Evolutionary conservation across 148 eudicot species (phyloP), one percentile per base, ranked within the genome.

Genomic region (Arbutus unedo): DNA sequence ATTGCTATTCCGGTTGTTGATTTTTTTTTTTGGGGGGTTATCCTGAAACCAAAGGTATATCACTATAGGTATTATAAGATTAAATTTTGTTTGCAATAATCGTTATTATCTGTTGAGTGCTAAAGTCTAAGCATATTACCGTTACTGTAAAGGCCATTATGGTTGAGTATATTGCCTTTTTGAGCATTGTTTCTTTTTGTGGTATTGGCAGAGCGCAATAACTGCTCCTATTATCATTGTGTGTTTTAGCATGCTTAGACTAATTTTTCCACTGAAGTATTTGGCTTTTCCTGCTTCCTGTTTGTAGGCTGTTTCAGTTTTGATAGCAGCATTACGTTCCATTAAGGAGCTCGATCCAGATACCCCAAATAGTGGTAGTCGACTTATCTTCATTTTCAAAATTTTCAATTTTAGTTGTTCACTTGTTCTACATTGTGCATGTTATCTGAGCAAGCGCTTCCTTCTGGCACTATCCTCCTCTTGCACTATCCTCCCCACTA

Each of bases 291-390:
- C 70, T 70, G 54, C 68, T 51, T 19, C 14, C 60, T 66, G 74
- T 31, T 83, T 88, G 82, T 85, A 97, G 99, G 98, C 98, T 83
- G 83, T 97, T 83, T 82, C 83, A 71, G 88, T 90, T 83, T 86
- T 97, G 88, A 93, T 94, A 76, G 90, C 92, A 83, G 96, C 97
- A 55, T 84, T 97, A 78, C 95, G 90, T 86, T 93, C 99, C 68
- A 92, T 91, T 18, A 94, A 91, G 87, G 99, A 94, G 81, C 78
- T 82, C 83, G 98, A 97, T 85, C 81, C 91, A 78, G 87, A 86
- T 75, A 87, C 92, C 83, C 83, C 85, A 89, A 84, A 83, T 78
- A 86, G 80, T 74, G 99, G 99, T 96, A 90, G 16, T 75, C 50
- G 55, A 25, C 18, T 16, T 50, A 6, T 11, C 64, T 62, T 44